Conservation (phyloP, 257 asterid species). For the Solanum ossicruentum region DNA sequence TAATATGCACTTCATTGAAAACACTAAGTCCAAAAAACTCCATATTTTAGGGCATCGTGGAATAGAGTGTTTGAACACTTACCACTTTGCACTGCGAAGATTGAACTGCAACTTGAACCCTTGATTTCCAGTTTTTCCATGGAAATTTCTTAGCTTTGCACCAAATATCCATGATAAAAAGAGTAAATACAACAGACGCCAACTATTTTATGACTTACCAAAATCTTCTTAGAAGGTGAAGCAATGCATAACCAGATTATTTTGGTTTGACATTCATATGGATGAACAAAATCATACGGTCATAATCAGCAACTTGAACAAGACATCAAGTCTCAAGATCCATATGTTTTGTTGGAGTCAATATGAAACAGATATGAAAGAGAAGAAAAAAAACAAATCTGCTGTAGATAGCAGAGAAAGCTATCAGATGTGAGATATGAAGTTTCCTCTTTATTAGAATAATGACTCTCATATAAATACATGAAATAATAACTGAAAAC, state of each 20-base stretch:
- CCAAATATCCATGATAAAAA: neutral
- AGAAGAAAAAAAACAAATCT: too few species aligned
- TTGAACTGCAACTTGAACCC: neutral
- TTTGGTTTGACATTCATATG: neutral
- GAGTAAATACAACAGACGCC: neutral
- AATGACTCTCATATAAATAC: too few species aligned
- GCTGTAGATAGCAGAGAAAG: too few species aligned
- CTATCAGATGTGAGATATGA: too few species aligned
- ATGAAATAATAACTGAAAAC: too few species aligned
- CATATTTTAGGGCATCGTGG: neutral
- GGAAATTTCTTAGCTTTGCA: neutral
- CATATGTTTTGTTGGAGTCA: too few species aligned
- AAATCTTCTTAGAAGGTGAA: neutral
- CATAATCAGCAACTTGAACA: slow-evolving; percentile 2
- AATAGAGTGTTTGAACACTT: neutral
- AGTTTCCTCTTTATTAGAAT: too few species aligned
- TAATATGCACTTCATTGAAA: neutral
- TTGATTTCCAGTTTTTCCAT: neutral
- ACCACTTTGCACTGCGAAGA: neutral
- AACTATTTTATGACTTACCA: neutral
- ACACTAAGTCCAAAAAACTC: neutral
- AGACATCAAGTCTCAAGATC: slow-evolving; percentile 8
- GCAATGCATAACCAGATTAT: neutral
- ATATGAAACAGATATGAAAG: too few species aligned
- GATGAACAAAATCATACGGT: neutral